These are phyloP conservation scores for Salvia rosmarinus DNA, from an alignment of 257 asterid species.

Conservation along the genomic window DNA sequence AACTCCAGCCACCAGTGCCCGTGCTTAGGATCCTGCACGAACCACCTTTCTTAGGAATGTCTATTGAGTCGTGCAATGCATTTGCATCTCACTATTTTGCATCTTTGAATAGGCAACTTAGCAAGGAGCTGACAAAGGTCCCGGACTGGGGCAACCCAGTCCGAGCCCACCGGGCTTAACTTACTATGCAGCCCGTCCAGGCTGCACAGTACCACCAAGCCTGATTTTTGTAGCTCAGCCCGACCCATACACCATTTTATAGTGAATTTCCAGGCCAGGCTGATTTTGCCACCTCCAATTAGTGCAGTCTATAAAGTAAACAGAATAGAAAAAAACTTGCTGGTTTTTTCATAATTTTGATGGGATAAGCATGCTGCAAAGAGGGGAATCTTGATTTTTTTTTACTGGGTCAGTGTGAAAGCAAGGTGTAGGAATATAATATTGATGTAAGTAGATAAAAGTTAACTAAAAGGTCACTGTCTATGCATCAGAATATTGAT, in stretches of 20 bases:
- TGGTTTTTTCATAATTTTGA: constrained; percentile 37
- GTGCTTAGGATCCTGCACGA: constrained; percentile 79
- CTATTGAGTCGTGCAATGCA: no score
- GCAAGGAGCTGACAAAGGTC: no score
- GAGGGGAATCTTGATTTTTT: constrained; percentile 48
- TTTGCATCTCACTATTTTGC: not conserved
- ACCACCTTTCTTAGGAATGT: not conserved
- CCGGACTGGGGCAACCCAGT: no score
- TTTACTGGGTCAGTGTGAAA: constrained; percentile 34
- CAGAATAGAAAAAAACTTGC: constrained; percentile 35
- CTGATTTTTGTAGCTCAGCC: no score
- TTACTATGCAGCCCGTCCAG: no score
- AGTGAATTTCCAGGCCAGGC: no score
- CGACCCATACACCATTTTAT: no score
- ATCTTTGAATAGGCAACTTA: not conserved
- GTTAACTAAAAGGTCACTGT: constrained; percentile 18
- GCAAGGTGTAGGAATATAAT: constrained; percentile 25
- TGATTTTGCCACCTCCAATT: no score
- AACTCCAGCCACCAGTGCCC: constrained; percentile 99
- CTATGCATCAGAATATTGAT: constrained; percentile 23
- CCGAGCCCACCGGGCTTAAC: no score
- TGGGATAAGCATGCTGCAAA: constrained; percentile 26
- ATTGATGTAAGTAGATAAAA: constrained; percentile 28
- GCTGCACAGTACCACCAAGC: no score
- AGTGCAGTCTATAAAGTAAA: not conserved